phyloP scores from a whole-genome alignment of 2,329 filamentous ascomycete genomes.

The Albophoma yamanashiensis region DNA sequence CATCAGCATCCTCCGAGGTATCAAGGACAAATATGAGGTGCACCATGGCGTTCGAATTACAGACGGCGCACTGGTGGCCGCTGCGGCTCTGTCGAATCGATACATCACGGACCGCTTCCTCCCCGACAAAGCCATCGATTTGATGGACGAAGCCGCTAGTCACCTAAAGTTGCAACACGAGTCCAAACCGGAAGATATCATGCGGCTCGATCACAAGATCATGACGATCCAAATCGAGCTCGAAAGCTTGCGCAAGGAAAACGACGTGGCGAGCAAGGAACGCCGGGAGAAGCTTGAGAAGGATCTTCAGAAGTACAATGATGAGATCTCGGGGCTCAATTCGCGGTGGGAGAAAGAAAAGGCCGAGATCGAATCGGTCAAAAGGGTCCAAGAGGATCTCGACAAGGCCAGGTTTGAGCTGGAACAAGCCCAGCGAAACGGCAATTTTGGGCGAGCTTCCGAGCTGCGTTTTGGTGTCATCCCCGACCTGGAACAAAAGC shows the following conservation, averaged over 20 bases:
- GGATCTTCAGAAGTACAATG: slow-evolving; percentile 64
- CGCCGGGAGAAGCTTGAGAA: slow-evolving; percentile 76
- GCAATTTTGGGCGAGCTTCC: slow-evolving; percentile 82
- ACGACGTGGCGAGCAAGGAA: slow-evolving; percentile 79
- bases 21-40: slow-evolving; percentile 96
- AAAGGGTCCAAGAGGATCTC: slow-evolving; percentile 77
- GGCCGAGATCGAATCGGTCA: slow-evolving; percentile 74
- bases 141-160: slow-evolving; percentile 92
- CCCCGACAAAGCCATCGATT: slow-evolving; percentile 92
- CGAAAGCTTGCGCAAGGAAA: slow-evolving; percentile 89
- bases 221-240: slow-evolving; percentile 97
- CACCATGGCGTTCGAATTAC: slow-evolving; percentile 95
- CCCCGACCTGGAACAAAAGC: slow-evolving; percentile 64
- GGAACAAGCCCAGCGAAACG: slow-evolving; percentile 76
- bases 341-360: slow-evolving; percentile 87
- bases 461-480: slow-evolving; percentile 86
- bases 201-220: slow-evolving; percentile 84
- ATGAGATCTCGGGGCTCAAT: slow-evolving; percentile 63
- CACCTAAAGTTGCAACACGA: slow-evolving; percentile 88
- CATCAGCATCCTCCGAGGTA: slow-evolving; percentile 87
- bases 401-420: slow-evolving; percentile 78
- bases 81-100: slow-evolving; percentile 83
- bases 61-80: slow-evolving; percentile 82
- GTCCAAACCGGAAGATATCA: slow-evolving; percentile 91
- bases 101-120: slow-evolving; percentile 96